Evolutionary conservation across 345 rosid species (phyloP).

Genomic region (Noccaea caerulescens): DNA sequence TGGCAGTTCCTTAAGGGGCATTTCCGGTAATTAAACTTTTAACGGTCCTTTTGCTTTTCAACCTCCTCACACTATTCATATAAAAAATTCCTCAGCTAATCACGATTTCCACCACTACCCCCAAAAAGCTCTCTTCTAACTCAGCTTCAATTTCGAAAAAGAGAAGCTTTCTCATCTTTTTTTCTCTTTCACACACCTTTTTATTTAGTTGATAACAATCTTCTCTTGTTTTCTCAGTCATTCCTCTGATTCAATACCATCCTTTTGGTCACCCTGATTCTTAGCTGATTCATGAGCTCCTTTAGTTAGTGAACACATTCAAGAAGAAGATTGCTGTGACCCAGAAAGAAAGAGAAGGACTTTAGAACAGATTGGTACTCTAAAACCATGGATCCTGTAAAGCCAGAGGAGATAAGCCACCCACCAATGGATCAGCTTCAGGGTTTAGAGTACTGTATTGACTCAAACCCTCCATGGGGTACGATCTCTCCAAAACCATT

Average conservation of each 20-base stretch:
- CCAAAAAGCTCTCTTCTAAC: constrained; percentile 36
- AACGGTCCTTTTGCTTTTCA: constrained; percentile 35
- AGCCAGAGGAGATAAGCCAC: constrained; percentile 86
- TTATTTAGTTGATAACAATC: not conserved
- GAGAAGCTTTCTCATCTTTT: constrained; percentile 1
- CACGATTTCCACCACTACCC: constrained; percentile 44
- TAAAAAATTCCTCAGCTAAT: constrained; percentile 3
- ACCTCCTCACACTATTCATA: not conserved
- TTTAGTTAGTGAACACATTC: constrained; percentile 41
- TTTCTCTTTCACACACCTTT: constrained; percentile 25
- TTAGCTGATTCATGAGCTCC: constrained; percentile 19
- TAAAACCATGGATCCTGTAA: constrained; percentile 71
- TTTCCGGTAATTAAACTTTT: constrained; percentile 18
- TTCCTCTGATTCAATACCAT: constrained; percentile 32
- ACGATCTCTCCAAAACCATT: constrained; percentile 15
- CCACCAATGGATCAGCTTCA: constrained; percentile 99
- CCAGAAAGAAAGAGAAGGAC: not conserved
- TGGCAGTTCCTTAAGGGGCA: constrained; percentile 48
- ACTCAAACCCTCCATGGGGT: constrained; percentile 99
- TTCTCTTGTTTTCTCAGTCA: constrained; percentile 28
- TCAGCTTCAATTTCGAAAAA: constrained; percentile 40
- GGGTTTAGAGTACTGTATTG: constrained; percentile 97
- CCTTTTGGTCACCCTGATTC: constrained; percentile 34
- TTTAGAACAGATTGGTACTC: constrained; percentile 20
- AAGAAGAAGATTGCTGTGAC: constrained; percentile 39